Evolutionary conservation across 441 rosid genomes (phyloP).

Genomic region (Metrosideros polymorpha): DNA sequence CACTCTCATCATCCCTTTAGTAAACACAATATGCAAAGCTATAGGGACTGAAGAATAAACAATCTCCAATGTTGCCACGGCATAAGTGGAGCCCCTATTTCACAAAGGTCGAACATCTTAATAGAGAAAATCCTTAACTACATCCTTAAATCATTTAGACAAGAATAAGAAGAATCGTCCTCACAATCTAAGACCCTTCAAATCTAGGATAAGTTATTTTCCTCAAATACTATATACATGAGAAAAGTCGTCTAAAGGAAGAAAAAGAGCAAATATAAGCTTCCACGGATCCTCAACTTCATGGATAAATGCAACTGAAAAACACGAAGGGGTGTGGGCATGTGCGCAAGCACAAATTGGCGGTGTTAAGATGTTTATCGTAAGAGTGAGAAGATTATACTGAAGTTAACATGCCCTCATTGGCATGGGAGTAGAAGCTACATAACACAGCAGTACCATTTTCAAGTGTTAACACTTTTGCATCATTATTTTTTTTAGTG

Average conservation of each 20-base stretch:
- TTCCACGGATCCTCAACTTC: not conserved
- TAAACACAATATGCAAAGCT: not conserved
- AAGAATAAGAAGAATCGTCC: not conserved
- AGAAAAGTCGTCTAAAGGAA: not conserved
- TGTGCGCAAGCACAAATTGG: not conserved
- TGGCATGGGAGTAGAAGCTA: not conserved
- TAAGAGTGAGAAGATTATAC: not conserved
- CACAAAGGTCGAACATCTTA: not conserved
- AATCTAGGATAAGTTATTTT: not conserved
- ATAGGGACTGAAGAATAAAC: not conserved
- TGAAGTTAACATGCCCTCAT: not conserved
- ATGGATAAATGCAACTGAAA: not conserved
- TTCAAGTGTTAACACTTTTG: not conserved
- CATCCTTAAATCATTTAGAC: not conserved
- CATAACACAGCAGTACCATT: not conserved
- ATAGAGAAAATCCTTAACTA: not conserved
- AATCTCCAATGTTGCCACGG: not conserved
- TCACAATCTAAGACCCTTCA: not conserved
- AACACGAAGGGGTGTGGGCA: rapidly evolving
- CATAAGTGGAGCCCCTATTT: not conserved
- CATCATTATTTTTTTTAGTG: not conserved
- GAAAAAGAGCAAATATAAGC: not conserved
- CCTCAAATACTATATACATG: not conserved
- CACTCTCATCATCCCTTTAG: not conserved
- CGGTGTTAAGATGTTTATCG: not conserved